Conservation (phyloP, 176 grass and related monocot species). For the Melocanna baccifera region DNA sequence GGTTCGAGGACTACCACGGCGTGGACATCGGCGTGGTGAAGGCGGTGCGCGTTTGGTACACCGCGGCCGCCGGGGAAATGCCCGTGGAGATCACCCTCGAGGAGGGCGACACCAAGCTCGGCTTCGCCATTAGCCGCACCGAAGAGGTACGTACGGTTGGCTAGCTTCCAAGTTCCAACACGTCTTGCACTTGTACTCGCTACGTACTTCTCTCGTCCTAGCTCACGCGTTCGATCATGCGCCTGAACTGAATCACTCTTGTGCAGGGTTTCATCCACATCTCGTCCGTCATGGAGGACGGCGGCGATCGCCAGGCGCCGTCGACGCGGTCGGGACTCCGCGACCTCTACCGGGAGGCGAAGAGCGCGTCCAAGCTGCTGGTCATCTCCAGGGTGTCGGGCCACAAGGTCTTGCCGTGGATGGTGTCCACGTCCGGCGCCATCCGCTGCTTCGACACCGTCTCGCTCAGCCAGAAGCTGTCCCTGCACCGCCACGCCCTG, state of each 20-base stretch:
- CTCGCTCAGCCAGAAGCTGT: conserved; percentile 92
- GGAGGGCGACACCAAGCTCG: conserved; percentile 67
- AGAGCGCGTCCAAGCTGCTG: conserved; percentile 62
- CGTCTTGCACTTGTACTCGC: too few relatives aligned
- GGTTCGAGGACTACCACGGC: conserved; percentile 97
- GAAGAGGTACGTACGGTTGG: conserved; percentile 52
- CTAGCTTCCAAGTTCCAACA: background rate
- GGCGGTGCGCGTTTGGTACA: conserved; percentile 86
- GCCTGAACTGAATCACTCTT: background rate
- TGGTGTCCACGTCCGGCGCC: conserved; percentile 72
- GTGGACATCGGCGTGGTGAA: conserved; percentile 97
- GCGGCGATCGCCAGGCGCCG: conserved; percentile 41
- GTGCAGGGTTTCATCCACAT: conserved; percentile 85
- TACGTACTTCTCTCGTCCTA: background rate
- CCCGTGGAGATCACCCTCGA: conserved; percentile 75
- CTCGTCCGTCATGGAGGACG: conserved; percentile 71
- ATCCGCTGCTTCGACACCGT: conserved; percentile 96
- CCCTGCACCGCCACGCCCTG: conserved; percentile 80
- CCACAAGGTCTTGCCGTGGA: conserved; percentile 80
- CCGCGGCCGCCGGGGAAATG: conserved; percentile 60
- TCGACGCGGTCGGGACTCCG: conserved; percentile 86
- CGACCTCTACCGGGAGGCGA: conserved; percentile 77
- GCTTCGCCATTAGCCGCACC: conserved; percentile 93
- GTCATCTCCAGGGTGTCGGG: conserved; percentile 88
- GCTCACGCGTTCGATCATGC: background rate